These are phyloP conservation scores for Bryopsis sp. DNA, from an alignment of 139 green algal species.

Conservation along the genomic window DNA sequence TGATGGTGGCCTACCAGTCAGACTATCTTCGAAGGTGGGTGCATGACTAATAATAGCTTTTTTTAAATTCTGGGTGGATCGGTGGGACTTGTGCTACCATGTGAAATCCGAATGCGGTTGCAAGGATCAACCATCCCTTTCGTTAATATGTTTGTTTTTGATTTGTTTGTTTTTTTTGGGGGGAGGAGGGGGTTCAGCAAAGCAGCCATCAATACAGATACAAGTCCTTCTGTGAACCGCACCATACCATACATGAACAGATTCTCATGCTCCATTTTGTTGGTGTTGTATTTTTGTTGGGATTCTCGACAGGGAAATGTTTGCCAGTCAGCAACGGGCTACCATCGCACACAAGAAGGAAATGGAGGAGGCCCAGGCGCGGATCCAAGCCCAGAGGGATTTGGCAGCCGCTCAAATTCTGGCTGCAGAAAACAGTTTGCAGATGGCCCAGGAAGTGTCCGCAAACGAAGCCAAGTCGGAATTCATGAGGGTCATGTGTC, in stretches of 20 bases:
- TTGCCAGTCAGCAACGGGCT: conserved; percentile 51
- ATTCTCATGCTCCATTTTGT: too few relatives aligned
- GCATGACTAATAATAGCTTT: not conserved
- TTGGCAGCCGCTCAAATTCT: conserved; percentile 44
- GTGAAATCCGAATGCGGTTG: not conserved
- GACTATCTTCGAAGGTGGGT: not conserved
- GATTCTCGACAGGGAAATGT: conserved; percentile 54
- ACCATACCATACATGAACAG: too few relatives aligned
- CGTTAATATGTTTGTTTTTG: not conserved
- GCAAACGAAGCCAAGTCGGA: conserved; percentile 66
- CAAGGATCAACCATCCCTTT: not conserved
- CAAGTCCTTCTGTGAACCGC: too few relatives aligned
- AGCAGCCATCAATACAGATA: too few relatives aligned
- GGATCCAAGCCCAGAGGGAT: conserved; percentile 49
- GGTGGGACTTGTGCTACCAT: not conserved
- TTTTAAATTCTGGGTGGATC: not conserved
- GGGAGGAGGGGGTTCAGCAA: not conserved
- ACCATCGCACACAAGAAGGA: conserved; percentile 53
- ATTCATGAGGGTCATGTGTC: conserved; percentile 59
- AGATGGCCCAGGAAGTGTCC: conserved; percentile 59
- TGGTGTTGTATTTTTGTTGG: too few relatives aligned
- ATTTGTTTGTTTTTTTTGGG: not conserved
- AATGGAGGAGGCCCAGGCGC: conserved; percentile 48
- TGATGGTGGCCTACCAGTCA: not conserved
- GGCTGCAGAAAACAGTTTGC: conserved; percentile 48